A percentile compares a stretch with the other conserved stretches of the same genome.
phyloP scores from a whole-genome alignment of 768 basidiomycete species.

The Aureoboletus auriporus region DNA sequence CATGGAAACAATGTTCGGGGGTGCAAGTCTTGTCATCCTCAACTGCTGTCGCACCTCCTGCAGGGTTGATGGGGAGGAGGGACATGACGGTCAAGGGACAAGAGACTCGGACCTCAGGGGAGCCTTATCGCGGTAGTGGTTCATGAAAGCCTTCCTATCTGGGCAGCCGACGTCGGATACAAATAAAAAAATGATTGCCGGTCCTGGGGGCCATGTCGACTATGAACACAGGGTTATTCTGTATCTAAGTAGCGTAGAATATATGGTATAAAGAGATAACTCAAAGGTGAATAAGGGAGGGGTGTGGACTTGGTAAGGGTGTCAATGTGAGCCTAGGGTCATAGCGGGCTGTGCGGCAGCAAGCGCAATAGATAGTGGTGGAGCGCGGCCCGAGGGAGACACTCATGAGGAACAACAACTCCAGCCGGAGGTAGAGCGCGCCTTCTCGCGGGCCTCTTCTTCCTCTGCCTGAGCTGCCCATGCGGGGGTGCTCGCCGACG shows the following conservation, averaged over 20 bases:
- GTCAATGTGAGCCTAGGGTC: constrained; percentile 23
- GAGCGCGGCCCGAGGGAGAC: constrained; percentile 13
- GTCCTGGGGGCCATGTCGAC: constrained; percentile 16
- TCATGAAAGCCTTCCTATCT: constrained; percentile 25
- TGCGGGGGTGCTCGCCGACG: constrained; percentile 55
- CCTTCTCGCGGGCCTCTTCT: constrained; percentile 65
- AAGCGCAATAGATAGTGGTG: constrained; percentile 16
- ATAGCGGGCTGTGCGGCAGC: constrained; percentile 21
- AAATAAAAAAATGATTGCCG: constrained; percentile 6
- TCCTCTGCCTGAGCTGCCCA: constrained; percentile 81
- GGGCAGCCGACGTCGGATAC: constrained; percentile 10
- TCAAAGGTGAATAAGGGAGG: constrained; percentile 30
- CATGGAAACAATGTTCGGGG: constrained; percentile 75
- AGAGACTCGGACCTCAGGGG: constrained; percentile 1
- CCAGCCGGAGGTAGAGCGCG: constrained; percentile 48
- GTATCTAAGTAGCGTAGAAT: constrained; percentile 35
- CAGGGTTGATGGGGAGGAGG: constrained; percentile 50
- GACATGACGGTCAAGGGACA: constrained; percentile 43
- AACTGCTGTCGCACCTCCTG: constrained; percentile 36
- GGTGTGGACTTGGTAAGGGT: constrained; percentile 10
- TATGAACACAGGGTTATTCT: constrained; percentile 35
- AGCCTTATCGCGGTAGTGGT: constrained; percentile 1
- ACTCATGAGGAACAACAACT: constrained; percentile 59
- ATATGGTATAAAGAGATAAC: constrained; percentile 41
- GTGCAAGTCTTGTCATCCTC: constrained; percentile 50